These are phyloP conservation scores for Hypomontagnella submonticulosa DNA, from an alignment of 495 filamentous ascomycete species.

Conservation along the genomic window DNA sequence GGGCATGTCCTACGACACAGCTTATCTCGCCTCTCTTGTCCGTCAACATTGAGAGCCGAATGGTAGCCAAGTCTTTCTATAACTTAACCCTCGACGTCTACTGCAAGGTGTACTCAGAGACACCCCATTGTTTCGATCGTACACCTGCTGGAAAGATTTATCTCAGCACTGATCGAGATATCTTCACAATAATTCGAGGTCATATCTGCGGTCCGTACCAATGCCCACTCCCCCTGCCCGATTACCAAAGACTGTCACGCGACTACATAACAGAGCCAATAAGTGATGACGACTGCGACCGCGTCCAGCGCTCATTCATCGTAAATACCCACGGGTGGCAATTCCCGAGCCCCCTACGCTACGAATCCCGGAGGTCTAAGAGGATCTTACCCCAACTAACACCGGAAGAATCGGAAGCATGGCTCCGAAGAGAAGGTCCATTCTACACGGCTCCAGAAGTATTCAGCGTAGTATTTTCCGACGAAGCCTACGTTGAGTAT, in stretches of 20 bases:
- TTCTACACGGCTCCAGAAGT: no score
- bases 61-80: conserved; percentile 24
- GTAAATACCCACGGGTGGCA: neutral
- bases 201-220: no score
- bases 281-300: neutral
- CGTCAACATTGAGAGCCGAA: conserved; percentile 23
- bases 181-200: no score
- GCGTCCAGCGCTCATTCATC: neutral
- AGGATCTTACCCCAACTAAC: no score
- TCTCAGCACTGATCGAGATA: conserved; percentile 2
- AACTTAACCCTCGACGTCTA: conserved; percentile 10
- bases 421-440: no score
- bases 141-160: neutral
- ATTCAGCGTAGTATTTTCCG: no score
- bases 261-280: neutral
- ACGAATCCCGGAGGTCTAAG: no score
- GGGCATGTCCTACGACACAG: conserved; percentile 5
- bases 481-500: no score
- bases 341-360: no score
- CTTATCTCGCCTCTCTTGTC: conserved; percentile 16
- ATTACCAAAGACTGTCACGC: neutral
- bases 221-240: neutral
- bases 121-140: neutral
- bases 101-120: conserved; percentile 2
- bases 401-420: no score